These are phyloP conservation scores for Scleromitrula shiraiana DNA, from an alignment of 2,329 filamentous ascomycete species.

Conservation along the genomic window DNA sequence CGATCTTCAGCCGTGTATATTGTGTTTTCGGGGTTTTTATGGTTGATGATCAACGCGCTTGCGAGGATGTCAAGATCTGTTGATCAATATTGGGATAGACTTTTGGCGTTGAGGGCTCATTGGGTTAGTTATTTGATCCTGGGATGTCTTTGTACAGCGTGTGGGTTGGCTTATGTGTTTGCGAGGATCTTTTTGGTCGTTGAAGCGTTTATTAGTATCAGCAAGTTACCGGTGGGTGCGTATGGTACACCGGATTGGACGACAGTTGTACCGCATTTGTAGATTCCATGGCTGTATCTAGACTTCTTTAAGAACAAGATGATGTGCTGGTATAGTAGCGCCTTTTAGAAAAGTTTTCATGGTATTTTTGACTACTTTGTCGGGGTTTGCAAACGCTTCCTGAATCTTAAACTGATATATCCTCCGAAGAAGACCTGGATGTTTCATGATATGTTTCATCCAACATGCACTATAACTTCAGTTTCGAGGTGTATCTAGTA, in stretches of 20 bases:
- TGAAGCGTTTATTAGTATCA: constrained; percentile 2
- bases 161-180: constrained; percentile 1
- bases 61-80: neutral
- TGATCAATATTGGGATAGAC: constrained; percentile 5
- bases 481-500: too few relatives aligned
- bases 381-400: too few relatives aligned
- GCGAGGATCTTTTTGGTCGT: constrained; percentile 2
- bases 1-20: constrained; percentile 9
- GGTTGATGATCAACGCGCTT: constrained; percentile 6
- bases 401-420: too few relatives aligned
- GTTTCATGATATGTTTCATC: too few relatives aligned
- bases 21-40: constrained; percentile 5
- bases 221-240: neutral
- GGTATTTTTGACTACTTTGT: too few relatives aligned
- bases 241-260: constrained; percentile 3
- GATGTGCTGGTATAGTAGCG: too few relatives aligned
- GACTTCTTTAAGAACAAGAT: too few relatives aligned
- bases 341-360: too few relatives aligned
- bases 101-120: neutral
- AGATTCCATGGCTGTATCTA: too few relatives aligned
- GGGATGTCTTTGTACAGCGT: constrained; percentile 1
- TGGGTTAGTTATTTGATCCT: constrained; percentile 2
- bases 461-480: too few relatives aligned
- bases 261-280: neutral
- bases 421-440: too few relatives aligned